Conservation (phyloP, 495 filamentous ascomycete genomes). For the Cudoniella acicularis region DNA sequence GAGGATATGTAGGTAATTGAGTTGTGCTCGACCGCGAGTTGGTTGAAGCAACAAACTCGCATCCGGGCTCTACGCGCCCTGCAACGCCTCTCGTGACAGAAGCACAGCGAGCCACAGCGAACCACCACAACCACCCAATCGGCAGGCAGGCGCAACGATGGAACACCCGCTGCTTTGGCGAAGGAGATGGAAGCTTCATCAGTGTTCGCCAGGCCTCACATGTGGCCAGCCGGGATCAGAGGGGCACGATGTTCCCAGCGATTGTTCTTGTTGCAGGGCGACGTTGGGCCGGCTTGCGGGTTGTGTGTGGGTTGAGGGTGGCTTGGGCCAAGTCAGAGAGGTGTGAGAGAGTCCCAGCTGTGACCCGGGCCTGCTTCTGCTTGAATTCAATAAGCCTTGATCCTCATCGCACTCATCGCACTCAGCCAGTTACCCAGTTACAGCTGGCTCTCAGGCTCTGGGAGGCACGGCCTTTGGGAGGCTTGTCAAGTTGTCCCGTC, state of each 20-base stretch:
- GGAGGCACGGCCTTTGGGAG: too few relatives aligned
- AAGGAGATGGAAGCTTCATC: neutral
- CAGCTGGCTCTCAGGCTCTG: too few relatives aligned
- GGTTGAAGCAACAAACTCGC: neutral
- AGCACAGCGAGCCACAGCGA: neutral
- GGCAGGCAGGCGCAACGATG: constrained; percentile 9
- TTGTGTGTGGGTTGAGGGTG: too few relatives aligned
- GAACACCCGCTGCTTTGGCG: constrained; percentile 24
- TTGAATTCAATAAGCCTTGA: too few relatives aligned
- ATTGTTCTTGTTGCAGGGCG: neutral
- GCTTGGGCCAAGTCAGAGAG: neutral
- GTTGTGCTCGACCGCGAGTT: neutral
- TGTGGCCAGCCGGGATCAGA: constrained; percentile 17
- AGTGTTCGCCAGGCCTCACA: constrained; percentile 3
- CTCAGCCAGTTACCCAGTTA: too few relatives aligned
- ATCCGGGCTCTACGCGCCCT: constrained; percentile 22
- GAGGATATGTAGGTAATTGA: neutral
- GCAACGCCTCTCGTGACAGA: constrained; percentile 25
- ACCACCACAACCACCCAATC: constrained; percentile 22
- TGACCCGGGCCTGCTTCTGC: neutral
- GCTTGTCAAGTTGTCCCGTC: too few relatives aligned
- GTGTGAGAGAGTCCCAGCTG: neutral
- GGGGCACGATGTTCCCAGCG: neutral
- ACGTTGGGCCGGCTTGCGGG: too few relatives aligned
- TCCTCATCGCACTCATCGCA: too few relatives aligned